Base-by-base conservation (phyloP, 2,329 filamentous ascomycete species). In the Venturia asperata region DNA sequence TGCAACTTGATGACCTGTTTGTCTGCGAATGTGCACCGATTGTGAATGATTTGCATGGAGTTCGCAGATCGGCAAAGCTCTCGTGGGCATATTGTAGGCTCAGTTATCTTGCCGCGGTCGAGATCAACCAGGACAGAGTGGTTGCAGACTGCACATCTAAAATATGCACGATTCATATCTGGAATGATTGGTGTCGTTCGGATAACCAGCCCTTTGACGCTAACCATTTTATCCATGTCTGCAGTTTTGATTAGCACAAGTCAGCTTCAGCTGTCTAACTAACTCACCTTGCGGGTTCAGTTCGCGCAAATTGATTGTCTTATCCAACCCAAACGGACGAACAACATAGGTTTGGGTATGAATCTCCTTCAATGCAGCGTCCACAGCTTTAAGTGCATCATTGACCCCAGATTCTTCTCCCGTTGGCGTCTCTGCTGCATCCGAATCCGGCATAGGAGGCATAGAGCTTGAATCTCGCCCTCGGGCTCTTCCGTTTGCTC, bases 1-100 rank as follows among this genome's bases (percentile, higher is more conserved):
- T 99, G 94, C 49, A 99, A 82, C 76, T 99, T 99, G 78, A 99
- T 96, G 67, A 99, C 91, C 75, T 99, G 94, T 80, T 99, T 99
- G 75, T 99, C 94, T 65, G 92, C 89, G 72, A 99, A 99, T 10
- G 85, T 85, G 70, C 92, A 97, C 67, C 94, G 88, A 77, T 99
- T 99, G 80, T 99, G 94, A 24, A 97, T 84, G 70, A 99, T 95
- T 73, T 97, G 91, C 93, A 99, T 97, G 1, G 93, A 96, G 78
- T 99, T 97, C 74, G 88, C 89, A 64, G 89, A 87, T 62, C 85
- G 83, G 78, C 94, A 99, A 65, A 89, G 85, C 30, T 85, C 82
- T 64, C 94, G 88, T 27, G 92, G 91, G 74, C 94, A 99, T 70
- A 88, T 84, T 0, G 91, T 97, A 1, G 94, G 94, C 76, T 99